Evolutionary conservation across 306 rosid genomes (phyloP).

Genomic region (Parietaria judaica): DNA sequence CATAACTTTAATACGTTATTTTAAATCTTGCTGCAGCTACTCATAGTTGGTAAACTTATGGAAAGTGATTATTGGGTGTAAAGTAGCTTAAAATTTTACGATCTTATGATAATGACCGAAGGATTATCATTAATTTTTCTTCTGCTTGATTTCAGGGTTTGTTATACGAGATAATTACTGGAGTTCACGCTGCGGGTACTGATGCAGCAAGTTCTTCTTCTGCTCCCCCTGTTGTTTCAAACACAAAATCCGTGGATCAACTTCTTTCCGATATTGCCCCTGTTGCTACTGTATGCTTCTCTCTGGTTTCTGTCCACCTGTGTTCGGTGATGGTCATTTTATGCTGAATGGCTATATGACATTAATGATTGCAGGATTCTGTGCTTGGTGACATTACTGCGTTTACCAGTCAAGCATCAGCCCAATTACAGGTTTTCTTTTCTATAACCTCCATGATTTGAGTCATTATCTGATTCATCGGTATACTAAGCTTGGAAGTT

Average conservation of each 20-base stretch:
- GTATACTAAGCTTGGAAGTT: slow-evolving; percentile 1
- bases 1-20: too few species aligned
- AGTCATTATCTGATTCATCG: background rate
- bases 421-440: slow-evolving; percentile 49
- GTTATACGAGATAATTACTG: slow-evolving; percentile 56
- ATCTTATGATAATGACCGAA: background rate
- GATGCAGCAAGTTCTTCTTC: slow-evolving; percentile 82
- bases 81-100: background rate
- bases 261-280: slow-evolving; percentile 52
- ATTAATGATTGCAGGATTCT: slow-evolving; percentile 42
- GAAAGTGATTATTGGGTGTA: too few species aligned
- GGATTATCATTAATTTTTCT: slow-evolving; percentile 6
- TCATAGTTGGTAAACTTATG: too few species aligned
- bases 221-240: slow-evolving; percentile 43
- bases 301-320: slow-evolving; percentile 11
- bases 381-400: slow-evolving; percentile 29
- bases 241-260: slow-evolving; percentile 38
- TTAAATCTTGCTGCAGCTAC: too few species aligned
- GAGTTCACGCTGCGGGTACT: slow-evolving; percentile 45
- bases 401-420: slow-evolving; percentile 34
- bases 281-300: slow-evolving; percentile 27
- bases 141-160: slow-evolving; percentile 42
- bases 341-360: slow-evolving; percentile 12
- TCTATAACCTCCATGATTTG: slow-evolving; percentile 17
- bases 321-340: slow-evolving; percentile 8